Evolutionary conservation across 495 filamentous ascomycete genomes (phyloP), one percentile per base, ranked within the genome.

Genomic region (Aspergillus wentii): DNA sequence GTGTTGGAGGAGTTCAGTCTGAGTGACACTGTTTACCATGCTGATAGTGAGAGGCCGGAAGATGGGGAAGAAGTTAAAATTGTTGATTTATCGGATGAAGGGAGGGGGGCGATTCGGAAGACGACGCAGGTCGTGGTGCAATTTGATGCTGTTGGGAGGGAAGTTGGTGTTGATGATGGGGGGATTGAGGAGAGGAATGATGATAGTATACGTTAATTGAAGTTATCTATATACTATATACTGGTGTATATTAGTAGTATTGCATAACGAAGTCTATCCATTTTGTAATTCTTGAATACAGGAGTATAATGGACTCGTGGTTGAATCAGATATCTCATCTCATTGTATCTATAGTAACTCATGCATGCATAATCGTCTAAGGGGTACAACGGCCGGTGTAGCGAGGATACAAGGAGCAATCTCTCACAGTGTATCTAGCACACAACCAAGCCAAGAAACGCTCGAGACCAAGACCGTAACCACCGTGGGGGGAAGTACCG

Each of bases 361-460:
- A 28, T 28, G 25, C 25, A 28, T 28, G 9, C 13, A 28, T 28
- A 11, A 36, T 22, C 13, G 21, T 35, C 69, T 63, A 97, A 37
- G 94, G 92, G 46, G 85, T 94, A 75, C 92, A 96, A 43, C 92
- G 80, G 36, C 88, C 86, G 50, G 89, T 94, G 69, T 88, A 99
- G 37, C 92, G 80, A 33, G 94, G 91, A 52, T 97, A 99, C 61
- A 99, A 65, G 49, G 79, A 88, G 52, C 82, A 84, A 40, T 94
- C 89, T 25, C 89, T 75, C 22, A 99, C 90, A 11, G 89, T 95
- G 63, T 88, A 85, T 56, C 87, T 85, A 49, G 83, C 84, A 55
- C 85, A 92, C 71, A 99, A 68, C 94, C 94, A 99, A 22, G 92
- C 92, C 17, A 99, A 68, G 73, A 97, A 96, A 33, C 92, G 82